phyloP scores from a whole-genome alignment of 1,284 basidiomycete genomes.

The Apiotrichum sp. region DNA sequence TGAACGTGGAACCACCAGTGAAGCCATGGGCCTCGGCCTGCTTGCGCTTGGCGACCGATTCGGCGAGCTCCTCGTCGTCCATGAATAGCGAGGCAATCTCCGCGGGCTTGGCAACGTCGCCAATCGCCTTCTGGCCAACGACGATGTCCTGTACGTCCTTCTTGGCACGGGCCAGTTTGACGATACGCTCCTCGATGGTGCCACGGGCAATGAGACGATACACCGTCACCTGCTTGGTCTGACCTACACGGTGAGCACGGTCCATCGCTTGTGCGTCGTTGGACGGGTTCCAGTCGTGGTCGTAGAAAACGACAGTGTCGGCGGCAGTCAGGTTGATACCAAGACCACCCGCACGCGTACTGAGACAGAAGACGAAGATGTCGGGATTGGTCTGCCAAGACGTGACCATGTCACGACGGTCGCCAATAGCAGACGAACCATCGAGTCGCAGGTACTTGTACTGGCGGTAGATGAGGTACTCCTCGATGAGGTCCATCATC shows the following conservation, averaged over 20 bases:
- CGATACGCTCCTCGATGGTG: conserved; percentile 97
- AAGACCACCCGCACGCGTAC: conserved; percentile 92
- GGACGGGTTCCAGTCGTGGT: conserved; percentile 99
- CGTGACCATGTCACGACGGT: conserved; percentile 97
- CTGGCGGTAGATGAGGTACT: conserved; percentile 95
- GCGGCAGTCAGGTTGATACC: conserved; percentile 98
- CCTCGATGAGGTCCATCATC: conserved; percentile 99
- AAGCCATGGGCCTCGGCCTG: conserved; percentile 46
- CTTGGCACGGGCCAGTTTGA: conserved; percentile 88
- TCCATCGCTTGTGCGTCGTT: conserved; percentile 99
- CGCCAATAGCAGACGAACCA: conserved; percentile 90
- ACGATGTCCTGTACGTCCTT: conserved; percentile 99
- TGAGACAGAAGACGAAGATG: conserved; percentile 91
- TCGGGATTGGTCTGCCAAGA: conserved; percentile 98
- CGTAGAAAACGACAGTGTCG: conserved; percentile 94
- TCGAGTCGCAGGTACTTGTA: conserved; percentile 97
- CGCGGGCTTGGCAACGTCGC: conserved; percentile 86
- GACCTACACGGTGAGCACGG: conserved; percentile 95
- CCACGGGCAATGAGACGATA: conserved; percentile 88
- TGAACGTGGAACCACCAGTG: conserved; percentile 18
- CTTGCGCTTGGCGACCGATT: conserved; percentile 45
- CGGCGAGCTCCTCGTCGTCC: conserved; percentile 67
- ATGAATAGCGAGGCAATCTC: conserved; percentile 94
- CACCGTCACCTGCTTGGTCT: conserved; percentile 97
- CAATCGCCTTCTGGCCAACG: conserved; percentile 91